Percentiles rank a stretch among this genome's conserved stretches.
Conservation (phyloP, 225 moss, liverwort and hornwort genomes). For the Sphagnum contortum region DNA sequence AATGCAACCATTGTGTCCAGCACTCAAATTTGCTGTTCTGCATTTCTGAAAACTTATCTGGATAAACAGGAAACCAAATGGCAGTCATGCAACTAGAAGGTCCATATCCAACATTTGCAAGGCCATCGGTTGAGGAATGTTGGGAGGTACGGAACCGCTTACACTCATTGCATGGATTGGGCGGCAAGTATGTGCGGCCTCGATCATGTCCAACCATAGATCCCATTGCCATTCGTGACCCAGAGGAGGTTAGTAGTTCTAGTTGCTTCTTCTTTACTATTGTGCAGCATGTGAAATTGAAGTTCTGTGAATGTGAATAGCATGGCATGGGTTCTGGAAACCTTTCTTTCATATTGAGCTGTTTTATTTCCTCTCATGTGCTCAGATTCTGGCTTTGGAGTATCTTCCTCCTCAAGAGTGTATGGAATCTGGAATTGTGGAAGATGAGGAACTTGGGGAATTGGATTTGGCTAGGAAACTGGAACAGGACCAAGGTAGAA, state of each 20-base stretch:
- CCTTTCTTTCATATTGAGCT: constrained; percentile 2
- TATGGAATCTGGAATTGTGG: neutral
- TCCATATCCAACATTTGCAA: constrained; percentile 55
- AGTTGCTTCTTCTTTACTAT: neutral
- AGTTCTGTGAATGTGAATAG: neutral
- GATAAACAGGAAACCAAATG: constrained; percentile 27
- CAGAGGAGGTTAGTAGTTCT: neutral
- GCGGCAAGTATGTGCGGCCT: constrained; percentile 15
- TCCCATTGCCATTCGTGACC: constrained; percentile 14
- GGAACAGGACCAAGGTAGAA: constrained; percentile 6
- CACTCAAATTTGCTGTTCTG: neutral
- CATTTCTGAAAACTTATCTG: constrained; percentile 5
- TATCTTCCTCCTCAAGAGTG: constrained; percentile 12
- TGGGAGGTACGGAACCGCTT: constrained; percentile 56
- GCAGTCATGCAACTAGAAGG: constrained; percentile 32
- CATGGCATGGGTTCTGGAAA: neutral
- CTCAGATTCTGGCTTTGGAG: constrained; percentile 39
- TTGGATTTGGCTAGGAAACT: constrained; percentile 16
- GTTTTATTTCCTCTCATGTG: constrained; percentile 8
- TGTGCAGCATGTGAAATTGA: neutral
- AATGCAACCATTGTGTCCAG: neutral
- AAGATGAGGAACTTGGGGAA: constrained; percentile 8
- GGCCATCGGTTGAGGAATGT: constrained; percentile 76
- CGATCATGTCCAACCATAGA: constrained; percentile 57
- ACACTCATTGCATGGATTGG: constrained; percentile 35